phyloP scores from a whole-genome alignment of 2,329 filamentous ascomycete species.

The Didymella keratinophila region DNA sequence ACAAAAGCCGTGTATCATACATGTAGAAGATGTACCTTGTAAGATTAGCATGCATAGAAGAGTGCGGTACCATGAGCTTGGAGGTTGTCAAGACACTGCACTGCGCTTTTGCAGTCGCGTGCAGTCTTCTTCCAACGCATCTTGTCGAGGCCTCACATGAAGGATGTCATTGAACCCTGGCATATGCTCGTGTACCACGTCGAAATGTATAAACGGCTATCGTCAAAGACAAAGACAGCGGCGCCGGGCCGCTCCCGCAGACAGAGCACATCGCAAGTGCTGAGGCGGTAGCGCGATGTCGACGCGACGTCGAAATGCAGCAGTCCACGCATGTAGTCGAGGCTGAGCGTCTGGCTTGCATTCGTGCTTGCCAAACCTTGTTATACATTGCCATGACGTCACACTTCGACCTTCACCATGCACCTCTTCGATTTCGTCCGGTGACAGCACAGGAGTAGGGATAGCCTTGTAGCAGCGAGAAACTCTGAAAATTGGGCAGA shows the following conservation, averaged over 20 bases:
- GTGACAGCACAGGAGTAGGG: constrained; percentile 28
- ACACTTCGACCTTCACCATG: constrained; percentile 21
- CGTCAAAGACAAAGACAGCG: background rate
- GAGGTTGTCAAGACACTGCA: too few relatives aligned
- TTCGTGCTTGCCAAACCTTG: constrained; percentile 8
- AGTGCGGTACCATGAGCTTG: too few relatives aligned
- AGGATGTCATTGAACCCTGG: background rate
- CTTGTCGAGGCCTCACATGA: background rate
- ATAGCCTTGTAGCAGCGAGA: constrained; percentile 27
- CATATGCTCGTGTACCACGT: background rate
- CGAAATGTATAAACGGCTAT: background rate
- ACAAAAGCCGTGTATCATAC: constrained; percentile 8
- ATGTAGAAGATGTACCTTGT: constrained; percentile 9
- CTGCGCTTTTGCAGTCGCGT: background rate
- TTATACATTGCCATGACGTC: constrained; percentile 30
- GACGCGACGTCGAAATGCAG: constrained; percentile 6
- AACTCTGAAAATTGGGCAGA: constrained; percentile 15
- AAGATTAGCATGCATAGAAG: constrained; percentile 2
- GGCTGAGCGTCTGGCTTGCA: constrained; percentile 20
- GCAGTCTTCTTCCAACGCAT: background rate
- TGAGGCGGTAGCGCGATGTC: background rate
- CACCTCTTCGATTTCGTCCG: constrained; percentile 25
- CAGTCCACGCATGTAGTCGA: constrained; percentile 21
- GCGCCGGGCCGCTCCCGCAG: constrained; percentile 16
- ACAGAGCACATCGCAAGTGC: background rate